Percentiles rank a stretch among this genome's conserved stretches.
Conservation (phyloP, 2,329 filamentous ascomycete species). For the Cordyceps fumosorosea region DNA sequence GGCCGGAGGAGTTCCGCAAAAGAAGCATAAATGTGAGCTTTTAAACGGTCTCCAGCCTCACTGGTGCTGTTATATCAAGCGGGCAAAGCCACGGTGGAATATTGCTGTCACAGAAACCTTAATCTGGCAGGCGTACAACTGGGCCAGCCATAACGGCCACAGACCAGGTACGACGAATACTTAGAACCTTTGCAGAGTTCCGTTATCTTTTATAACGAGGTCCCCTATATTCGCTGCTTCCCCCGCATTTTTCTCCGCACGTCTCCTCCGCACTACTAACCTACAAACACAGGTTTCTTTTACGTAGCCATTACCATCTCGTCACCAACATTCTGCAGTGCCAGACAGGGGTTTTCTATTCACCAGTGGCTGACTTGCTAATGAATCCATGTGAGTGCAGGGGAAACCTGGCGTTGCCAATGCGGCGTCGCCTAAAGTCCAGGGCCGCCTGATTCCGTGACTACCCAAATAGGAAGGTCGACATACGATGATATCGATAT, state of each 20-base stretch:
- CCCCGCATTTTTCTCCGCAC: slow-evolving; percentile 7
- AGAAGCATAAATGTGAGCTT: too few relatives aligned
- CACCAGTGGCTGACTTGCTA: neutral
- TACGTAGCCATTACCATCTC: slow-evolving; percentile 5
- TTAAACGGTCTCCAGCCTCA: neutral
- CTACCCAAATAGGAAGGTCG: slow-evolving; percentile 3
- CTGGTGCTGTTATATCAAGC: too few relatives aligned
- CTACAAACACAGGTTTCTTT: neutral
- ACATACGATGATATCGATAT: neutral
- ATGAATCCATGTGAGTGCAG: neutral
- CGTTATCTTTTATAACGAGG: neutral
- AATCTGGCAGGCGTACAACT: neutral
- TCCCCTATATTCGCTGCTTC: neutral
- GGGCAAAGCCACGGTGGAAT: neutral
- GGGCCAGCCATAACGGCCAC: neutral
- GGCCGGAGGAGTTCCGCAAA: too few relatives aligned
- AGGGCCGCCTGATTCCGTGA: neutral
- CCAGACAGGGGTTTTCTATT: neutral
- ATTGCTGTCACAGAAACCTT: neutral
- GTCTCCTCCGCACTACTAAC: neutral
- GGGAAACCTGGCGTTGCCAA: neutral
- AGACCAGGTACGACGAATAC: neutral
- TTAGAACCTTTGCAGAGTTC: neutral
- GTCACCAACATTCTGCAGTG: neutral
- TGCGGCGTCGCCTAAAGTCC: neutral